Evolutionary conservation across 768 basidiomycete species (phyloP), one percentile per base, ranked within the genome.

Genomic region (Cystofilobasidium ferigula): DNA sequence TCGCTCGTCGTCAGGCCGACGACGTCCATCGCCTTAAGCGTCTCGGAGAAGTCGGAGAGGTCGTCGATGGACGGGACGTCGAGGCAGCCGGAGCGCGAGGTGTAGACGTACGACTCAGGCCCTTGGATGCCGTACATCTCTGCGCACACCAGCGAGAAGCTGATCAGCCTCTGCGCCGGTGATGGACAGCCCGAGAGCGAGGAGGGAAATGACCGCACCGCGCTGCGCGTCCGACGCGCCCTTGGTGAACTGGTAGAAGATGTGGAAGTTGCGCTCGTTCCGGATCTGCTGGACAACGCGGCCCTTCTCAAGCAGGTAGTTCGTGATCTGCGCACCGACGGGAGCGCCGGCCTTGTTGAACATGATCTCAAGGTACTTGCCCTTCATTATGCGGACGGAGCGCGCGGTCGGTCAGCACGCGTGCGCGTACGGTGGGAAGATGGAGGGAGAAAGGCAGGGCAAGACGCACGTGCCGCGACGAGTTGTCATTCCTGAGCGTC

Each of bases 351-450:
- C 82, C 26, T 81, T 78, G 71, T 99, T 95, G 79, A 99, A 99
- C 89, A 98, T 97, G 76, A 99, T 97, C 77, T 99, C 93, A 12
- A 99, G 81, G 74, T 99, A 99, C 82, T 99, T 99, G 28, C 95
- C 94, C 91, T 97, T 71, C 1, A 38, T 70, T 14, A 63, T 14
- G 40, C 59, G 58, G 69, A 34, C 72, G 70, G 51, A 45, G 57
- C 12, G 28, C 10, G 38, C 22, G 28, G 30, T 32, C 42, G 8
- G 36, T 2, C 48, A 40, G 40, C 56, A 16, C 22, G 53, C 30
- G 30, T n/a, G 36, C 7, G 20, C 38, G 35, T 16, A 26, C 6
- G 36, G 54, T 8, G 24, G 28, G 1, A 7, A 3, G 6, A 57
- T 7, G 22, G 10, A n/a, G 3, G 45, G 6, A 30, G 38, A 26